Conservation (phyloP, 1,139 yeast genomes). For the Wickerhamiella infanticola region DNA sequence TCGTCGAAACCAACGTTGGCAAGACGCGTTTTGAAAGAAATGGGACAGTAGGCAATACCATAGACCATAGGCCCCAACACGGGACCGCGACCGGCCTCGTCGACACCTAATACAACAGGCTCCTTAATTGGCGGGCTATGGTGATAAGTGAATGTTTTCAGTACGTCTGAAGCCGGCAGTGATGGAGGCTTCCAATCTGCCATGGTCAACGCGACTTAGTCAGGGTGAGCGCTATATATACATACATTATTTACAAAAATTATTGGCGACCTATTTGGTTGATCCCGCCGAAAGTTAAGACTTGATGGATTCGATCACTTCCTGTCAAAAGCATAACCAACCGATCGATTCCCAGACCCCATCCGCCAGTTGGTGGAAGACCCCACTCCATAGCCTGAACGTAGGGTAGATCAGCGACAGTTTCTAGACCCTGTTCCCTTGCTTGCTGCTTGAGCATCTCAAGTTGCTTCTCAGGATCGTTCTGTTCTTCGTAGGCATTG, state of each 20-base stretch:
- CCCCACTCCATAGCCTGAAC: constrained; percentile 77
- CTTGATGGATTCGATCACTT: constrained; percentile 56
- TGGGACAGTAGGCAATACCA: constrained; percentile 65
- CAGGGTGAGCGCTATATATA: neutral
- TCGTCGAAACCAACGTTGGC: constrained; percentile 72
- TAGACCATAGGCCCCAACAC: constrained; percentile 94
- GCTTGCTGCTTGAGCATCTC: constrained; percentile 43
- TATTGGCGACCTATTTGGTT: constrained; percentile 16
- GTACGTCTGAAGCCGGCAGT: constrained; percentile 12
- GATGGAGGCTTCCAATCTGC: constrained; percentile 19
- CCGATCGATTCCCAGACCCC: constrained; percentile 92
- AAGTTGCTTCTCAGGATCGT: constrained; percentile 58
- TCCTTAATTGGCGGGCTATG: constrained; percentile 10
- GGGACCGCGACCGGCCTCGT: constrained; percentile 98
- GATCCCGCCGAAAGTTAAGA: constrained; percentile 67
- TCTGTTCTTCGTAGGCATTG: constrained; percentile 95
- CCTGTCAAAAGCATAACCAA: constrained; percentile 64
- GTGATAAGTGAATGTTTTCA: constrained; percentile 23
- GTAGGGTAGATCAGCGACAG: constrained; percentile 56
- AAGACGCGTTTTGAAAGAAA: constrained; percentile 39
- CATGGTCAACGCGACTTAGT: neutral
- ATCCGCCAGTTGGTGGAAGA: constrained; percentile 95
- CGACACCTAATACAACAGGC: constrained; percentile 63
- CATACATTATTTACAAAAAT: neutral
- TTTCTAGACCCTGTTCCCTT: constrained; percentile 26